Conservation (phyloP, 441 rosid genomes). For the Gossypium schwendimanii region DNA sequence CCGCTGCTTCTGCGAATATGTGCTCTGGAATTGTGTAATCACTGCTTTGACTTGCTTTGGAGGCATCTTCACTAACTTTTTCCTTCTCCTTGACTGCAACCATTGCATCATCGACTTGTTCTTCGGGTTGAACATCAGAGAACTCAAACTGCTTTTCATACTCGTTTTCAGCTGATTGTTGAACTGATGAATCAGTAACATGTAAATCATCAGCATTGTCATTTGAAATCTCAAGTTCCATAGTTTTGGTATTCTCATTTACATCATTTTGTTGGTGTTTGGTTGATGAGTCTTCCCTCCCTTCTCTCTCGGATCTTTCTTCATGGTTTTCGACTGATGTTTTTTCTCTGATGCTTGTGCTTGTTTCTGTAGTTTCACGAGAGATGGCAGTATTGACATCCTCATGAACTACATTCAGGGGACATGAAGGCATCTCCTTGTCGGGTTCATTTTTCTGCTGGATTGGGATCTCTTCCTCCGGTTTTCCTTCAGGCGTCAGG, state of each 20-base stretch:
- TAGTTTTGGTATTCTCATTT: constrained; percentile 12
- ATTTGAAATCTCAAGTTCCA: constrained; percentile 18
- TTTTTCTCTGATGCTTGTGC: constrained; percentile 4
- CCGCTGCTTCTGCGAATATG: neutral
- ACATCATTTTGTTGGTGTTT: constrained; percentile 12
- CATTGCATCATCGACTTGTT: constrained; percentile 20
- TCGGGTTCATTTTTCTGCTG: constrained; percentile 19
- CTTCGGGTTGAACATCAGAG: constrained; percentile 21
- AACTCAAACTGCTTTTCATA: constrained; percentile 4
- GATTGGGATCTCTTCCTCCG: constrained; percentile 3
- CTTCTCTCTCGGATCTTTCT: constrained; percentile 14
- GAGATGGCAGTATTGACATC: constrained; percentile 6
- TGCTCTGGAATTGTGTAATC: neutral
- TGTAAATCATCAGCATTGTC: constrained; percentile 16
- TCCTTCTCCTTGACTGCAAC: constrained; percentile 13
- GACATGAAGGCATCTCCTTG: constrained; percentile 17
- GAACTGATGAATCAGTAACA: neutral
- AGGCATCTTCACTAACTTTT: constrained; percentile 16
- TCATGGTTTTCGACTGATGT: constrained; percentile 8
- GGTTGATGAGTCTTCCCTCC: constrained; percentile 14
- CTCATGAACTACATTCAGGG: constrained; percentile 8
- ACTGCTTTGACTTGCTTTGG: constrained; percentile 1
- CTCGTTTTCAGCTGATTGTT: constrained; percentile 17
- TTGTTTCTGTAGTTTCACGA: constrained; percentile 17
- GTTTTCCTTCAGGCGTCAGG: constrained; percentile 7